Percentiles rank a stretch among this genome's conserved stretches.
phyloP scores from a whole-genome alignment of 2,329 filamentous ascomycete species.

The Neonectria magnoliae region DNA sequence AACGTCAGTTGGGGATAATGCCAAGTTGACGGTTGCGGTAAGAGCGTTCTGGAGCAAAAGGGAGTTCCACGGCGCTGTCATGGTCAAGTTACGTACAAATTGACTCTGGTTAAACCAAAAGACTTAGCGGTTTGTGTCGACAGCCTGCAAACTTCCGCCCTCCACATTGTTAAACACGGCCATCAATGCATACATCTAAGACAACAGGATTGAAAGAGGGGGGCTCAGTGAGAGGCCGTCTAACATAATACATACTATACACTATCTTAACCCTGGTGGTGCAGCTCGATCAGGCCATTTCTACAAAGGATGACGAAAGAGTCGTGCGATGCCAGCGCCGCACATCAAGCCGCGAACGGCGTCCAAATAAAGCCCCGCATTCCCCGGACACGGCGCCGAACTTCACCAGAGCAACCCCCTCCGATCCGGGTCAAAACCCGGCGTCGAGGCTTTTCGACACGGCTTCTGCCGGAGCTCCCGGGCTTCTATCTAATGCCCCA shows the following conservation, averaged over 20 bases:
- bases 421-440: background rate
- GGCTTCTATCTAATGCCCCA: constrained; percentile 56
- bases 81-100: no score
- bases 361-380: constrained; percentile 1
- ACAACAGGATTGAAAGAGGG: background rate
- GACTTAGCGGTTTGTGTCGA: no score
- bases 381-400: constrained; percentile 6
- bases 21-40: no score
- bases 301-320: constrained; percentile 10
- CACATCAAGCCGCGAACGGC: background rate
- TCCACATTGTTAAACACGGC: no score
- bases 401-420: background rate
- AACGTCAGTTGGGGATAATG: no score
- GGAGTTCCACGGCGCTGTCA: no score
- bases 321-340: constrained; percentile 17
- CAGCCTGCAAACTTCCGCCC: no score
- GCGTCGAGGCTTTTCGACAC: background rate
- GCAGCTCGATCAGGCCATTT: constrained; percentile 17
- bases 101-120: no score
- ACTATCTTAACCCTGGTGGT: background rate
- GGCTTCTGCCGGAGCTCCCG: background rate
- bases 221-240: background rate
- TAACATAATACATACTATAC: constrained; percentile 13
- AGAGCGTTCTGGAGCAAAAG: no score
- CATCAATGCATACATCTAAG: background rate